Percentiles rank a stretch among this genome's conserved stretches.
Conservation (phyloP, 129 eudicot species). For the Flaveria bidentis region DNA sequence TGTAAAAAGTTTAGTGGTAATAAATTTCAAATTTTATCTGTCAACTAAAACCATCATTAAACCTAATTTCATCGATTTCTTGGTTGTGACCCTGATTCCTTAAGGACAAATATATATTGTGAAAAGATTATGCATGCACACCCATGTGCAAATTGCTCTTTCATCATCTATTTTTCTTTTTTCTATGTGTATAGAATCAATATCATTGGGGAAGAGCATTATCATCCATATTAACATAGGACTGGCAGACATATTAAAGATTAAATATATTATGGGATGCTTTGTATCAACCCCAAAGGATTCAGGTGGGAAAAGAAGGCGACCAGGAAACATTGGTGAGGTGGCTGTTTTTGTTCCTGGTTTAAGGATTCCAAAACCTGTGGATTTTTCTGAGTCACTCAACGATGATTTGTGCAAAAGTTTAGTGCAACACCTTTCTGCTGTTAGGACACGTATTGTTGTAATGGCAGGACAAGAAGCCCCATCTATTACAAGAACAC, state of each 20-base stretch:
- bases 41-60: conserved; percentile 8
- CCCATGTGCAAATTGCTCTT: conserved; percentile 20
- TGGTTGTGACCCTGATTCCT: no score
- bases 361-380: conserved; percentile 83
- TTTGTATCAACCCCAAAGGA: conserved; percentile 73
- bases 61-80: conserved; percentile 19
- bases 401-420: conserved; percentile 64
- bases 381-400: conserved; percentile 68
- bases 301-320: conserved; percentile 69
- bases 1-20: conserved; percentile 18
- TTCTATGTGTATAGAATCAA: conserved; percentile 25
- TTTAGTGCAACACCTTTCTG: conserved; percentile 75
- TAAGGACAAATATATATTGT: background rate
- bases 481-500: conserved; percentile 83
- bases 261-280: conserved; percentile 75
- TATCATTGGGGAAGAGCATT: conserved; percentile 31
- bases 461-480: conserved; percentile 98
- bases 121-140: conserved; percentile 16
- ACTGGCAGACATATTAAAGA: conserved; percentile 41
- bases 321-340: conserved; percentile 89
- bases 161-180: background rate
- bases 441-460: conserved; percentile 89
- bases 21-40: conserved; percentile 30
- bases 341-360: conserved; percentile 91
- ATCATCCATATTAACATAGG: conserved; percentile 17